These are phyloP conservation scores for Rhizoctonia solani DNA, from an alignment of 1,284 basidiomycete genomes.

Conservation along the genomic window DNA sequence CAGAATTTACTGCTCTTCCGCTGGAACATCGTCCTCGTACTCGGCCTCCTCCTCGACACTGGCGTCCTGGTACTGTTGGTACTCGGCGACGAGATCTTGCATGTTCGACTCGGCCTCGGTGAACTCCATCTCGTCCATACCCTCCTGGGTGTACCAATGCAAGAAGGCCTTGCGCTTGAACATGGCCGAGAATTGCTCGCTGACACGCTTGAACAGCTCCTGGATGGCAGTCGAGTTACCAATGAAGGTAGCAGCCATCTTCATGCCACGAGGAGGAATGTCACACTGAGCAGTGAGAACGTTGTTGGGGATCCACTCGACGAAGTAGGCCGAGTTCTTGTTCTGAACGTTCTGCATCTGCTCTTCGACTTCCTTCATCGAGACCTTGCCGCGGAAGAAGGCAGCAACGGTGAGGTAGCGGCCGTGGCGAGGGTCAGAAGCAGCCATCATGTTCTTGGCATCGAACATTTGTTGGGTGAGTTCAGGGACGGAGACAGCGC, in stretches of 20 bases:
- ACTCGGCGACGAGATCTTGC: conserved; percentile 92
- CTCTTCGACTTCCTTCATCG: conserved; percentile 99
- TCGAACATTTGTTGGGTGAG: conserved; percentile 99
- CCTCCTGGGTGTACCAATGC: conserved; percentile 98
- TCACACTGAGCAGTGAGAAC: conserved; percentile 86
- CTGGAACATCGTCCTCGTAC: conserved; percentile 71
- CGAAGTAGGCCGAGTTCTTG: conserved; percentile 97
- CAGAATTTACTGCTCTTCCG: conserved; percentile 51
- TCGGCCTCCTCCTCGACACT: conserved; percentile 82
- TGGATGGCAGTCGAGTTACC: conserved; percentile 98
- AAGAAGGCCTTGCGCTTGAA: conserved; percentile 99
- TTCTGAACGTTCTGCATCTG: conserved; percentile 97
- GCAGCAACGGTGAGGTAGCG: conserved; percentile 94
- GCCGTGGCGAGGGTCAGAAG: conserved; percentile 92
- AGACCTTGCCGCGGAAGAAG: conserved; percentile 98
- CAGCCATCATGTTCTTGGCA: conserved; percentile 98
- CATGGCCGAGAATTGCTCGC: conserved; percentile 98
- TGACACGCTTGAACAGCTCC: conserved; percentile 96
- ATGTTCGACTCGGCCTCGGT: conserved; percentile 97
- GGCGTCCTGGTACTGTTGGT: conserved; percentile 97
- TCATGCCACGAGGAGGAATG: conserved; percentile 54
- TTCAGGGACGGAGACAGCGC: conserved; percentile 94
- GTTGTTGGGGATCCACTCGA: conserved; percentile 99
- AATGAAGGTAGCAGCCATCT: conserved; percentile 97
- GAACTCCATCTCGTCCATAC: conserved; percentile 99